These are phyloP conservation scores for Rhodotorula sp. DNA, from an alignment of 1,284 basidiomycete genomes.

Conservation along the genomic window DNA sequence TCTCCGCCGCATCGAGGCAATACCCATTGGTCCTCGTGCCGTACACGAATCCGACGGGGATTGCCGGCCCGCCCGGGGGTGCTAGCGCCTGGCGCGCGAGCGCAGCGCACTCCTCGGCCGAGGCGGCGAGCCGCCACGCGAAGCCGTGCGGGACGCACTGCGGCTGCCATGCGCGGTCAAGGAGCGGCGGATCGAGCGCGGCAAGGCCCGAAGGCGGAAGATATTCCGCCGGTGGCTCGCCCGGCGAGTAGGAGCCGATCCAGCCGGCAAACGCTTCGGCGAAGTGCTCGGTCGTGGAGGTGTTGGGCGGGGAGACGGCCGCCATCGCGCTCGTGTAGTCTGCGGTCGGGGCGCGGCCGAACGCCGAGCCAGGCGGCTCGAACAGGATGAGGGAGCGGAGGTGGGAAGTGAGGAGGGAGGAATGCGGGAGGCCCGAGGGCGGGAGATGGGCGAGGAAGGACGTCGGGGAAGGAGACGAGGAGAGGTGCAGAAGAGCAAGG, in stretches of 20 bases:
- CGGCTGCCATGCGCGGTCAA: constrained; percentile 21
- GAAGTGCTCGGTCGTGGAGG: constrained; percentile 8
- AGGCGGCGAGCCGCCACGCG: constrained; percentile 14
- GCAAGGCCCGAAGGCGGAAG: background rate
- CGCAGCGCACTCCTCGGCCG: background rate
- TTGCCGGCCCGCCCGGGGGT: no score
- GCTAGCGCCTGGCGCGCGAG: background rate
- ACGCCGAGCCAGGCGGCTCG: constrained; percentile 32
- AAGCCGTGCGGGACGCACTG: constrained; percentile 21
- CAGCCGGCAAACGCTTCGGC: constrained; percentile 20
- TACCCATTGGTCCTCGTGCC: constrained; percentile 22
- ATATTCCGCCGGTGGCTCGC: background rate
- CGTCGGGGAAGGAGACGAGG: constrained; percentile 5
- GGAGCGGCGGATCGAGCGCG: background rate
- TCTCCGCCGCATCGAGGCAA: constrained; percentile 17
- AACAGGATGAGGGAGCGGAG: constrained; percentile 25
- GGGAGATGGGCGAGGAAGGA: constrained; percentile 11
- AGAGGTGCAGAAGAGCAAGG: constrained; percentile 16
- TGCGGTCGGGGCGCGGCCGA: constrained; percentile 13
- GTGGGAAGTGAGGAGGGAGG: background rate
- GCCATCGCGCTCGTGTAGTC: constrained; percentile 31
- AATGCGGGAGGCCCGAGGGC: background rate
- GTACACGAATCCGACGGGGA: constrained; percentile 21
- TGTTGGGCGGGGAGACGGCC: constrained; percentile 16
- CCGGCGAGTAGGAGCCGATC: constrained; percentile 14